Conservation (phyloP, 441 rosid species). For the Pelargonium cotyledonis region DNA sequence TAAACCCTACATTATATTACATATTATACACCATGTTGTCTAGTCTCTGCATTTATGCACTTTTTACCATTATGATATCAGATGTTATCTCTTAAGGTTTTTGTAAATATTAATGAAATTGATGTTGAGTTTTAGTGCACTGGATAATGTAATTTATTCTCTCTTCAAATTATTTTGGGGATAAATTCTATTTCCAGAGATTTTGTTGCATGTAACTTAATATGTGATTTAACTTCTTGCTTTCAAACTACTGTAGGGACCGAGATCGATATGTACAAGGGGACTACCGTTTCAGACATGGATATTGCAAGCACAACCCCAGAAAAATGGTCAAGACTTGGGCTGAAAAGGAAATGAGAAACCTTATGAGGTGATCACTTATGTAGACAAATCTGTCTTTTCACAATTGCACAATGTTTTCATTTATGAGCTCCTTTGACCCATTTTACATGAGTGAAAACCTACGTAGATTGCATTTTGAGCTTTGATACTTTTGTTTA, state of each 20-base stretch:
- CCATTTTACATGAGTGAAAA: not conserved
- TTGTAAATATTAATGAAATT: not conserved
- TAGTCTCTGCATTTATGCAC: not conserved
- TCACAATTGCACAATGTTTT: not conserved
- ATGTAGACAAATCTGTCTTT: not conserved
- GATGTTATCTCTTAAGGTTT: not conserved
- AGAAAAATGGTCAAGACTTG: slow-evolving; percentile 95
- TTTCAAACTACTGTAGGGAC: slow-evolving; percentile 46
- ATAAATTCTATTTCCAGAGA: not conserved
- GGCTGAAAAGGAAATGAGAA: slow-evolving; percentile 98
- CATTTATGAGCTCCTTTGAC: not conserved
- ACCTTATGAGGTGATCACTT: slow-evolving; percentile 62
- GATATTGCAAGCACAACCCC: slow-evolving; percentile 91
- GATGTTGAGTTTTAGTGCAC: not conserved
- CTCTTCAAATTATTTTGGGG: too few species aligned
- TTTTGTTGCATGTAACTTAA: not conserved
- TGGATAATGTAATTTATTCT: not conserved
- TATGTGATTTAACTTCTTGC: slow-evolving; percentile 6
- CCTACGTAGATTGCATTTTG: too few species aligned
- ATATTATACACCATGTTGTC: not conserved
- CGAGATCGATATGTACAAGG: slow-evolving; percentile 96
- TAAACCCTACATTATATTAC: too few species aligned
- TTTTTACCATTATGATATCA: not conserved
- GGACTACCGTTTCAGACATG: slow-evolving; percentile 89
- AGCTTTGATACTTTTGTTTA: not conserved